These are phyloP conservation scores for Violaceomyces palustris DNA, from an alignment of 1,284 basidiomycete species.

Conservation along the genomic window DNA sequence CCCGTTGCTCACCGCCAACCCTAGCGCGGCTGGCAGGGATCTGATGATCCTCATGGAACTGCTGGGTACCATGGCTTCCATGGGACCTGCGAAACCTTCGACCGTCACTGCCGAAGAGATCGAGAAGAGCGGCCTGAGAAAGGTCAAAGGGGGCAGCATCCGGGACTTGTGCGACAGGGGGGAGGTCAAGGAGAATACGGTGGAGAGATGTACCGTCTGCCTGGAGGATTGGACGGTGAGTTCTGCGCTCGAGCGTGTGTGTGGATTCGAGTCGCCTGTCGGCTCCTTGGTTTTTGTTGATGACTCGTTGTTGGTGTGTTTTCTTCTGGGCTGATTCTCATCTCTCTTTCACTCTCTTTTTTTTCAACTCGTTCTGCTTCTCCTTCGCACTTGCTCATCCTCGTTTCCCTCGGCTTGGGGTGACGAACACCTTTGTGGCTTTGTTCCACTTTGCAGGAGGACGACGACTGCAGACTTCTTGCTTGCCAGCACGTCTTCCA, in stretches of 20 bases:
- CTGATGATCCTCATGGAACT: slow-evolving; percentile 50
- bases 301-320: too few relatives aligned
- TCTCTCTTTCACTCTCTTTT: too few relatives aligned
- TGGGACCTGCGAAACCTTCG: slow-evolving; percentile 34
- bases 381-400: too few relatives aligned
- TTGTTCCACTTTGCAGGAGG: too few relatives aligned
- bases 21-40: slow-evolving; percentile 40
- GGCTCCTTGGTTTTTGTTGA: too few relatives aligned
- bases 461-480: slow-evolving; percentile 39
- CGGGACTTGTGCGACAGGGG: slow-evolving; percentile 12
- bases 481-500: slow-evolving; percentile 47
- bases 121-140: slow-evolving; percentile 28
- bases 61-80: slow-evolving; percentile 39
- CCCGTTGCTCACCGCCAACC: slow-evolving; percentile 40
- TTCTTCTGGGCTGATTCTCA: too few relatives aligned
- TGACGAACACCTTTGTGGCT: too few relatives aligned
- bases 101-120: slow-evolving; percentile 44
- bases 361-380: too few relatives aligned
- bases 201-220: slow-evolving; percentile 46
- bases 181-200: slow-evolving; percentile 44
- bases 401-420: too few relatives aligned
- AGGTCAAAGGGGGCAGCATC: slow-evolving; percentile 28
- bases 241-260: not conserved
- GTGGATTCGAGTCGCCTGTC: too few relatives aligned
- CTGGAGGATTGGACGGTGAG: slow-evolving; percentile 40